These are phyloP conservation scores for Trichophyton benhamiae DNA, from an alignment of 2,329 filamentous ascomycete species.

Conservation along the genomic window DNA sequence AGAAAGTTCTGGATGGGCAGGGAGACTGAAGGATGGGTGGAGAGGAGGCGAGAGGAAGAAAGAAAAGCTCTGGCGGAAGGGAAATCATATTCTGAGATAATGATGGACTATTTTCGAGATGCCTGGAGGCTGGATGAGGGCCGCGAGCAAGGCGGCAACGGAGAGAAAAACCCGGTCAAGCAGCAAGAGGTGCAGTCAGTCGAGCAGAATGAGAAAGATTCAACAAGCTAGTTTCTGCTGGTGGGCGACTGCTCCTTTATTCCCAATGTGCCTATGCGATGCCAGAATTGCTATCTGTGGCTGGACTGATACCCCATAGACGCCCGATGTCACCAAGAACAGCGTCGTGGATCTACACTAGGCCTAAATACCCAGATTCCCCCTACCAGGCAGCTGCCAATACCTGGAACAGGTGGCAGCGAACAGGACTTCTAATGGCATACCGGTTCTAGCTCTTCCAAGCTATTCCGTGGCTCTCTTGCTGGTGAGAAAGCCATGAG, in stretches of 20 bases:
- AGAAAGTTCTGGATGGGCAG: slow-evolving; percentile 23
- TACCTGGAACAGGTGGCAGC: too few species aligned
- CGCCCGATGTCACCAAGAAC: too few species aligned
- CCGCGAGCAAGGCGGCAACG: slow-evolving; percentile 10
- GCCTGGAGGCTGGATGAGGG: slow-evolving; percentile 24
- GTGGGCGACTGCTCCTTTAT: neutral
- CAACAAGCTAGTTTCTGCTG: neutral
- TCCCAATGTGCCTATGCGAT: too few species aligned
- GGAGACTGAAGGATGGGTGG: slow-evolving; percentile 29
- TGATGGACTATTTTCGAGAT: slow-evolving; percentile 33
- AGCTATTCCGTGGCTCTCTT: too few species aligned
- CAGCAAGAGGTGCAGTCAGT: slow-evolving; percentile 12
- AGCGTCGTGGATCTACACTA: too few species aligned
- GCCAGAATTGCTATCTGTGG: neutral
- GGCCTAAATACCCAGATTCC: too few species aligned
- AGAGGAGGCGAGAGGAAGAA: slow-evolving; percentile 29
- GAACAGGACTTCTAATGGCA: too few species aligned
- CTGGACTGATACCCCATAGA: neutral
- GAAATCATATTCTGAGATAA: slow-evolving; percentile 36
- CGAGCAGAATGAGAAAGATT: slow-evolving; percentile 7
- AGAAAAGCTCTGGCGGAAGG: slow-evolving; percentile 26
- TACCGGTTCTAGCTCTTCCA: too few species aligned
- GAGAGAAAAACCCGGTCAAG: slow-evolving; percentile 16
- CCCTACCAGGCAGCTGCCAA: too few species aligned
- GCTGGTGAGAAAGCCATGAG: neutral